Percentiles rank a stretch among this genome's conserved stretches.
These are phyloP conservation scores for Fusarium nisikadoi DNA, from an alignment of 2,329 filamentous ascomycete genomes.

Conservation along the genomic window DNA sequence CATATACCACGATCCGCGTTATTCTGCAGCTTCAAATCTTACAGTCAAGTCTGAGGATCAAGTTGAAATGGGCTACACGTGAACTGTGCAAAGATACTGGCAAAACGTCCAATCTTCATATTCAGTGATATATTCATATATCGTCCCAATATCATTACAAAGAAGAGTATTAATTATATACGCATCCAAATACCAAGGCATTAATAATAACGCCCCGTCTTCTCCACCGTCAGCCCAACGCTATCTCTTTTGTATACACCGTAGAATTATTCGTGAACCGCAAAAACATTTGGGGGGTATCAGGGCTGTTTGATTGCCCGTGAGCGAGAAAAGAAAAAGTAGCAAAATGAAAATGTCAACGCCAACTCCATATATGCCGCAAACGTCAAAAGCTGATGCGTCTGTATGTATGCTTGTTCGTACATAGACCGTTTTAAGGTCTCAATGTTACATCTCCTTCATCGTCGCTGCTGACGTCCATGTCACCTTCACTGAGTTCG, in stretches of 20 bases:
- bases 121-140: conserved; percentile 16
- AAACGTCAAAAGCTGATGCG: conserved; percentile 12
- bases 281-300: conserved; percentile 36
- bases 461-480: conserved; percentile 48
- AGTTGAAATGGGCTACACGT: background rate
- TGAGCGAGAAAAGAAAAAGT: conserved; percentile 8
- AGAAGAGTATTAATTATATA: conserved; percentile 35
- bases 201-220: conserved; percentile 20
- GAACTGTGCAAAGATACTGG: background rate
- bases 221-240: background rate
- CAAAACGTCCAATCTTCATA: background rate
- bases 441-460: conserved; percentile 51
- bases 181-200: conserved; percentile 23
- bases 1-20: background rate
- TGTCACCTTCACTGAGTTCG: conserved; percentile 56
- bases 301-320: conserved; percentile 27
- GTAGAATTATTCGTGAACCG: conserved; percentile 34
- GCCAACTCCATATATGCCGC: conserved; percentile 27
- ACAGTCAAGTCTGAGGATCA: background rate
- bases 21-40: background rate
- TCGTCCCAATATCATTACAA: conserved; percentile 32
- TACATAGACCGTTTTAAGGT: conserved; percentile 41
- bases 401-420: conserved; percentile 17
- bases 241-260: conserved; percentile 31
- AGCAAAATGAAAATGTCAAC: conserved; percentile 6